These are phyloP conservation scores for Picocystis sp. DNA, from an alignment of 163 green algal genomes.

Conservation along the genomic window DNA sequence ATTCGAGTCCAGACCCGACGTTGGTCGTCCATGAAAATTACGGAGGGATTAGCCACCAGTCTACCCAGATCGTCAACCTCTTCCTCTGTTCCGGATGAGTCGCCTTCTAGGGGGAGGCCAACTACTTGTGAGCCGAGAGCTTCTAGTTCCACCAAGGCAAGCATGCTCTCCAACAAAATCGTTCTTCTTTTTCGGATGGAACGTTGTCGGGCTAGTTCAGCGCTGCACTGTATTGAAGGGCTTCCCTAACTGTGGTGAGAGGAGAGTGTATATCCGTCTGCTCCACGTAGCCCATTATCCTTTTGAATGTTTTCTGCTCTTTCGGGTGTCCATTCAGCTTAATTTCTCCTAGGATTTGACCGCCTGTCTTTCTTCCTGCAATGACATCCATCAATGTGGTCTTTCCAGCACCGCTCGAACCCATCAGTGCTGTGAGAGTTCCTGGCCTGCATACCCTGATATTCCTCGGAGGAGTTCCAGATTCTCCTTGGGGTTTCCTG, in stretches of 20 bases:
- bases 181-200: too few species aligned
- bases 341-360: constrained; percentile 29
- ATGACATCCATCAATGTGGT: constrained; percentile 22
- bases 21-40: constrained; percentile 36
- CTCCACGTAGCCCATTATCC: constrained; percentile 36
- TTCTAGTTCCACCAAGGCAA: constrained; percentile 41
- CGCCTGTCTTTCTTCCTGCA: constrained; percentile 20
- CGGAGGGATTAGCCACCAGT: constrained; percentile 2
- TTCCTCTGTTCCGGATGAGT: neutral
- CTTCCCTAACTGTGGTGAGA: constrained; percentile 27
- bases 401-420: constrained; percentile 28
- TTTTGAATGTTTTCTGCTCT: constrained; percentile 33
- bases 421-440: constrained; percentile 26
- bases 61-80: neutral
- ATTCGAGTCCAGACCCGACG: constrained; percentile 51
- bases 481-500: too few species aligned
- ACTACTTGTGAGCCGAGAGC: constrained; percentile 21
- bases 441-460: constrained; percentile 3
- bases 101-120: neutral
- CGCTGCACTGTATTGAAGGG: constrained; percentile 22
- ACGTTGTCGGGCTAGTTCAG: constrained; percentile 8
- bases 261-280: constrained; percentile 33
- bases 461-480: constrained; percentile 8
- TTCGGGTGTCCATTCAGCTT: constrained; percentile 41
- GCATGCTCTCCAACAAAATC: constrained; percentile 33